Evolutionary conservation across 805 yeast species (phyloP).

Genomic region (Nakazawaea peltata): DNA sequence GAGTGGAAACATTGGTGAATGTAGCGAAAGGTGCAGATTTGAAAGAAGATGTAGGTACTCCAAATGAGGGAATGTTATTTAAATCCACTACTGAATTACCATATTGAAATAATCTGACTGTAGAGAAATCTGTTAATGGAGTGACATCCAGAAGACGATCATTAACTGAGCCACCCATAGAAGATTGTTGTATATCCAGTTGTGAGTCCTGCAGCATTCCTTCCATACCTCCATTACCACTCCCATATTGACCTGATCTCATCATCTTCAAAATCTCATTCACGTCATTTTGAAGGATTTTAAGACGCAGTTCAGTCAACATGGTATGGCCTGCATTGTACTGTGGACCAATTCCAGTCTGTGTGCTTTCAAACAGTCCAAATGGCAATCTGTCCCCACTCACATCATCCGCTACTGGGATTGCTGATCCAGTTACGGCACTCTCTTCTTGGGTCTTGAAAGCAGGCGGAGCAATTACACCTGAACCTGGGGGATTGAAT

Average conservation of each 20-base stretch:
- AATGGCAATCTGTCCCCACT: too few species aligned
- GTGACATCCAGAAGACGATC: slow-evolving; percentile 16
- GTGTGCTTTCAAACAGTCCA: too few species aligned
- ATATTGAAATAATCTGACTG: slow-evolving; percentile 12
- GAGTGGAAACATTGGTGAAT: slow-evolving; percentile 24
- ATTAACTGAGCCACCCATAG: slow-evolving; percentile 20
- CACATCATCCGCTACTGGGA: too few species aligned
- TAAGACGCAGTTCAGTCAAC: slow-evolving; percentile 16
- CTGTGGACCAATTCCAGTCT: too few species aligned
- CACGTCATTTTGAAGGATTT: slow-evolving; percentile 26
- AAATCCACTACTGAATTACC: slow-evolving; percentile 12
- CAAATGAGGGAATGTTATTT: slow-evolving; percentile 18
- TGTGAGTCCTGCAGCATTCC: background rate
- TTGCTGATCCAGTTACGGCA: too few species aligned
- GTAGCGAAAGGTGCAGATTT: slow-evolving; percentile 39
- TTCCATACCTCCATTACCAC: background rate
- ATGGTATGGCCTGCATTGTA: too few species aligned
- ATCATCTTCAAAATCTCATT: slow-evolving; percentile 24
- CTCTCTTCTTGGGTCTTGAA: too few species aligned
- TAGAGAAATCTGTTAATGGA: slow-evolving; percentile 10
- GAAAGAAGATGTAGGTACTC: slow-evolving; percentile 29
- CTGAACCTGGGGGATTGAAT: too few species aligned
- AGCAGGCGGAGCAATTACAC: too few species aligned
- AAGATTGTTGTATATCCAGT: too few species aligned
- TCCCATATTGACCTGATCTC: slow-evolving; percentile 11